Evolutionary conservation across 441 rosid genomes (phyloP).

Genomic region (Erysimum cheiri): DNA sequence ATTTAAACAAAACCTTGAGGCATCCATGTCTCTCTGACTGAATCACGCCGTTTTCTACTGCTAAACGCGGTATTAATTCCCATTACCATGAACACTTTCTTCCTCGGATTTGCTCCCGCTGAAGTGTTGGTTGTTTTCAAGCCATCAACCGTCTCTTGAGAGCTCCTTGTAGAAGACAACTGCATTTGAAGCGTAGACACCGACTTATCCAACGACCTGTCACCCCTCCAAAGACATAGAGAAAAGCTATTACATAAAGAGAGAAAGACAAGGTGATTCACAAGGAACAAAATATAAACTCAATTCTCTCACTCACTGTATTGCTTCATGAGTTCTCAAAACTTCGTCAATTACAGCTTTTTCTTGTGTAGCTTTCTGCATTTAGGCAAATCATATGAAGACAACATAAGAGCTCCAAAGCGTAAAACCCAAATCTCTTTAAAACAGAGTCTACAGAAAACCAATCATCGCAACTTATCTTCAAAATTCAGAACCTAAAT

Average conservation of each 20-base stretch:
- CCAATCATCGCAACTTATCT: not conserved
- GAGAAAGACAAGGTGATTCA: not conserved
- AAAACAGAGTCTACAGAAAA: not conserved
- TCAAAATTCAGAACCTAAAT: not conserved
- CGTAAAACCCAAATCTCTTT: slow-evolving; percentile 10
- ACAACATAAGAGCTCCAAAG: not conserved
- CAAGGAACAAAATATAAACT: not conserved
- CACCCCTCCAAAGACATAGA: slow-evolving; percentile 33
- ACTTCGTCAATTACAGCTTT: slow-evolving; percentile 66
- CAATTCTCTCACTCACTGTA: slow-evolving; percentile 65
- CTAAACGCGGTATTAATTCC: slow-evolving; percentile 96
- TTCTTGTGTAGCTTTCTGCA: slow-evolving; percentile 52
- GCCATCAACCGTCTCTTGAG: slow-evolving; percentile 53
- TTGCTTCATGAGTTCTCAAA: slow-evolving; percentile 73
- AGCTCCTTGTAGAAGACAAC: slow-evolving; percentile 64
- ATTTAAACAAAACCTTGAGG: slow-evolving; percentile 68
- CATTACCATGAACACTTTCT: slow-evolving; percentile 84
- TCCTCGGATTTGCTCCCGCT: slow-evolving; percentile 43
- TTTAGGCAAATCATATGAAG: not conserved
- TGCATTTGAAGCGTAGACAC: slow-evolving; percentile 72
- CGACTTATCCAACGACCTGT: slow-evolving; percentile 77
- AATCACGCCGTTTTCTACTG: slow-evolving; percentile 94
- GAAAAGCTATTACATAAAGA: slow-evolving; percentile 15
- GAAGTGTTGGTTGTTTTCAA: slow-evolving; percentile 40
- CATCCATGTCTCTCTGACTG: slow-evolving; percentile 96